These are phyloP conservation scores for Aspergillus jensenii DNA, from an alignment of 2,329 filamentous ascomycete genomes.

Conservation along the genomic window DNA sequence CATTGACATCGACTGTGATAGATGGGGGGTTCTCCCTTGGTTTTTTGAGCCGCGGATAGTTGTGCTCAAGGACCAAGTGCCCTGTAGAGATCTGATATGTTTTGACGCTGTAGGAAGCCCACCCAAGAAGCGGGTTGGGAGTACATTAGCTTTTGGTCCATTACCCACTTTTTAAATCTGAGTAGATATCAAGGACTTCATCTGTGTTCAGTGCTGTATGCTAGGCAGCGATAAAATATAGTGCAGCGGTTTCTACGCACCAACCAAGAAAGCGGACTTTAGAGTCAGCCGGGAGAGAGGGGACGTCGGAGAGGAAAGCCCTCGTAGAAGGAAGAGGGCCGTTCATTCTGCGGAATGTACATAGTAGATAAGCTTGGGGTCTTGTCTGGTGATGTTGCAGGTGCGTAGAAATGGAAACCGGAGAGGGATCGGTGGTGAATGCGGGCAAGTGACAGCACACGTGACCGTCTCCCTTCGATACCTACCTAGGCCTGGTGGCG, in stretches of 20 bases:
- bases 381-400: neutral
- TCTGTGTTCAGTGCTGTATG: neutral
- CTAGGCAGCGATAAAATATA: neutral
- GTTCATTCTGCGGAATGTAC: constrained; percentile 28
- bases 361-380: constrained; percentile 1
- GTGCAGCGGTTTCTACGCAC: constrained; percentile 54
- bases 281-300: constrained; percentile 53
- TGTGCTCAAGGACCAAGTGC: constrained; percentile 67
- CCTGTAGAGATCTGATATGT: constrained; percentile 59
- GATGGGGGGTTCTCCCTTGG: constrained; percentile 37
- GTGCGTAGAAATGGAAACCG: neutral
- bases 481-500: constrained; percentile 25
- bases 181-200: neutral
- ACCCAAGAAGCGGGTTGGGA: neutral
- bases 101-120: constrained; percentile 51
- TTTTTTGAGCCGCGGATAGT: constrained; percentile 47
- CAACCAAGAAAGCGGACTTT: constrained; percentile 93
- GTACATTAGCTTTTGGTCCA: neutral
- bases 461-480: constrained; percentile 31
- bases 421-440: neutral
- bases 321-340: constrained; percentile 65
- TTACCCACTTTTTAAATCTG: neutral
- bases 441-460: constrained; percentile 18
- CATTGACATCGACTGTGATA: constrained; percentile 68
- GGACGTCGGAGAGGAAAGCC: constrained; percentile 64